Base-by-base conservation (phyloP, 1,284 basidiomycete species). In the Tilletiaria anomala region DNA sequence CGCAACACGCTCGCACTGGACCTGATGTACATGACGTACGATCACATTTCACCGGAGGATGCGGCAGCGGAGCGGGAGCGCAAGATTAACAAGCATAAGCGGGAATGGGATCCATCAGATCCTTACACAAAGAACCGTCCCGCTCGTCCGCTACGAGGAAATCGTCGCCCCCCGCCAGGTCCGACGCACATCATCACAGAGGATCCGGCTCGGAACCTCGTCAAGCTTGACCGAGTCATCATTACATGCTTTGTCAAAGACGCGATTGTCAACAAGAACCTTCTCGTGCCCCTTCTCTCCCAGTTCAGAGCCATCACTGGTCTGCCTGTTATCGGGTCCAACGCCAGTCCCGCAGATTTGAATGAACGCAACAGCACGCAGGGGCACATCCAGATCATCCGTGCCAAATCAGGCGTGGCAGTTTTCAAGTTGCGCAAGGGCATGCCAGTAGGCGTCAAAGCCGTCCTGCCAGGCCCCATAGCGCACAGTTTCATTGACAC, bases 21-120 rank as follows among this genome's bases (percentile, higher is more conserved):
- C 70, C 72, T 93, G 54, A 78, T 97, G 73, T 97, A 97, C 75
- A 83, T 96, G 77, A 83, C 83, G 38, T 94, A 93, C 72, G 74
- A 79, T 45, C 50, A 53, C 1, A 33, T 16, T 6, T 26, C 38
- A 26, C 43, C 5, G 37, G 26, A 17, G 2, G 26, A 39, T n/a
- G 15, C 12, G 16, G 15, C 19, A 1, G 29, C 29, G 8, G 10
- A 32, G 16, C 14, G 12, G 5, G 15, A 15, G 17, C 16, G 22
- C 12, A 19, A 16, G 6, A 31, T 31, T 8, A 18, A 22, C 29
- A 39, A 39, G 29, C 47, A 51, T 10, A 38, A 79, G 35, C 77
- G 79, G 39, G 75, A 71, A 11, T 86, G 78, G 73, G 80, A 87
- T 68, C 77, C 81, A 0, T 61, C 73, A 12, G 77, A 86, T 60